Conservation (phyloP, 192 early-diverging fungal species). For the Backusella liffmaniae region DNA sequence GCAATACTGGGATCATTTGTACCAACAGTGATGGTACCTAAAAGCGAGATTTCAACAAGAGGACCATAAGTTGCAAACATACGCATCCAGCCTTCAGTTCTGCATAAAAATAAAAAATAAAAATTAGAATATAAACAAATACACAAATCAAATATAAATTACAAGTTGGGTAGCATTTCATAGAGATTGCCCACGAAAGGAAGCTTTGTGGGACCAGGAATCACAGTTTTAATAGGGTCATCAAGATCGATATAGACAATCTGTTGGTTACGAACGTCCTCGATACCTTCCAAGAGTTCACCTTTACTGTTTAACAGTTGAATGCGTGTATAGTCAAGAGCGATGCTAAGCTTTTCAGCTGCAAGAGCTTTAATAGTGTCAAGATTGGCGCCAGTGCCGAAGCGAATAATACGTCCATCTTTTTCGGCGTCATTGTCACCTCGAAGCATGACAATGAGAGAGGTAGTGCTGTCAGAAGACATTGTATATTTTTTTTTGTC, state of each 20-base stretch:
- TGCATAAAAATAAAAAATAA: background rate
- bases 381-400: slow-evolving; percentile 16
- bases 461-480: slow-evolving; percentile 11
- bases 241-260: slow-evolving; percentile 20
- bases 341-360: slow-evolving; percentile 24
- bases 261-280: slow-evolving; percentile 21
- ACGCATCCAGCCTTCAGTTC: slow-evolving; percentile 14
- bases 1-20: slow-evolving; percentile 46
- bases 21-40: slow-evolving; percentile 11
- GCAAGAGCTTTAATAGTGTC: slow-evolving; percentile 24
- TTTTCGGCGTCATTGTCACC: slow-evolving; percentile 21
- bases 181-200: slow-evolving; percentile 34
- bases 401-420: slow-evolving; percentile 22
- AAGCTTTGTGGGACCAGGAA: slow-evolving; percentile 30
- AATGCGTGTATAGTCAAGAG: background rate
- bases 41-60: slow-evolving; percentile 30
- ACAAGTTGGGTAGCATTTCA: slow-evolving; percentile 34
- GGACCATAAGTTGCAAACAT: slow-evolving; percentile 43
- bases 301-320: slow-evolving; percentile 10
- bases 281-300: slow-evolving; percentile 8
- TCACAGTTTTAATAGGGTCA: slow-evolving; percentile 16
- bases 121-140: background rate
- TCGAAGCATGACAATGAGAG: slow-evolving; percentile 30
- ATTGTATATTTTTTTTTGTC: background rate
- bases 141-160: background rate